phyloP scores from a whole-genome alignment of 108 stramenopile species.

The Parmales sp. region DNA sequence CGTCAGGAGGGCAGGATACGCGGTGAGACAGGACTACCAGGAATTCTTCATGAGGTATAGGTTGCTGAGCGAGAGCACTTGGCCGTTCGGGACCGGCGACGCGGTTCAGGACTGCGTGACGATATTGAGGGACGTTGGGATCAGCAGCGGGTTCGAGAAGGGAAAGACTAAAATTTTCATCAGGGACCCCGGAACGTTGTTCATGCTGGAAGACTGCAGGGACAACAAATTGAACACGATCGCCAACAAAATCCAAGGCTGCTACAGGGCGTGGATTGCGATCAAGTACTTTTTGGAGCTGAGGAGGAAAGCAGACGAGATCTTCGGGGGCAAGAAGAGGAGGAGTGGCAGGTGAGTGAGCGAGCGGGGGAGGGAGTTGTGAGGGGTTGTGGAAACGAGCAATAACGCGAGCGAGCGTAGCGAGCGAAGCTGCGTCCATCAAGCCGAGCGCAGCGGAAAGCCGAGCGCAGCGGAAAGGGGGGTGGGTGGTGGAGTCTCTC shows the following conservation, averaged over 20 bases:
- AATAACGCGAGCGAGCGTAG: too few relatives aligned
- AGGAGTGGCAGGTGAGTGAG: too few relatives aligned
- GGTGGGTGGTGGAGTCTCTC: too few relatives aligned
- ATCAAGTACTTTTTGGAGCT: slow-evolving; percentile 12
- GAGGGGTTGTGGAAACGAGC: too few relatives aligned
- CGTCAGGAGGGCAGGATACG: slow-evolving; percentile 40
- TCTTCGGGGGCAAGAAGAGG: slow-evolving; percentile 11
- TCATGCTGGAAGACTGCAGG: slow-evolving; percentile 7
- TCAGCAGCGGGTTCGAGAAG: background rate
- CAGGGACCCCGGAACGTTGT: slow-evolving; percentile 11
- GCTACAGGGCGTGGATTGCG: slow-evolving; percentile 3
- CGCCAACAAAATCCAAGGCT: slow-evolving; percentile 8
- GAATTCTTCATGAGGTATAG: slow-evolving; percentile 24
- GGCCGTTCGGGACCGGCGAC: slow-evolving; percentile 9
- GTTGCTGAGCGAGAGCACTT: slow-evolving; percentile 3
- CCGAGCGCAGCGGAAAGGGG: too few relatives aligned
- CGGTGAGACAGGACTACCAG: slow-evolving; percentile 31
- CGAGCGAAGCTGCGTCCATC: too few relatives aligned
- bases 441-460: too few relatives aligned
- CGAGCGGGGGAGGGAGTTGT: too few relatives aligned
- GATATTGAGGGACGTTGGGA: background rate
- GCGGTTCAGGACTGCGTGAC: background rate
- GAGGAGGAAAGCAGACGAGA: background rate
- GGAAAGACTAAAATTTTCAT: slow-evolving; percentile 13
- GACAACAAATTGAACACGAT: background rate